phyloP scores from a whole-genome alignment of 176 grass and related monocot species.

The Juncus inflexus region DNA sequence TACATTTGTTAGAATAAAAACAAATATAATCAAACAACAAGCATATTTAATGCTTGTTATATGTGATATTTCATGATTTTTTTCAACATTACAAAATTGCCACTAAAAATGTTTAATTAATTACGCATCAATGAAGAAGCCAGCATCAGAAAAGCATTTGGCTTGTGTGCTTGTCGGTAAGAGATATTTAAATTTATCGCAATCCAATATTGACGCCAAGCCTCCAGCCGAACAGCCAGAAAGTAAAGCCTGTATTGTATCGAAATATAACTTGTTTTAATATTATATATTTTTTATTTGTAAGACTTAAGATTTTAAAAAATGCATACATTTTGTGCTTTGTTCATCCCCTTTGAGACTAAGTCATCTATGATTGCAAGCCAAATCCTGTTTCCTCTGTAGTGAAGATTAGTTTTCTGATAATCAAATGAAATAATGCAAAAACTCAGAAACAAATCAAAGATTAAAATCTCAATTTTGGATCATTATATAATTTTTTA shows the following conservation, averaged over 20 bases:
- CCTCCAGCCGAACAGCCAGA: conserved; percentile 92
- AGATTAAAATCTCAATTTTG: too few relatives aligned
- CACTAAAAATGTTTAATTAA: not conserved
- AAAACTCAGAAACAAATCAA: too few relatives aligned
- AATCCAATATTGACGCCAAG: conserved; percentile 88
- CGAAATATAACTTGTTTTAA: not conserved
- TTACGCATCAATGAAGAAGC: conserved; percentile 87
- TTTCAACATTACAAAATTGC: too few relatives aligned
- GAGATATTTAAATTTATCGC: conserved; percentile 71
- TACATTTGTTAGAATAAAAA: conserved; percentile 8
- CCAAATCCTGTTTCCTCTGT: conserved; percentile 72
- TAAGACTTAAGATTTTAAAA: too few relatives aligned
- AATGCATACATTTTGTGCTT: conserved; percentile 68
- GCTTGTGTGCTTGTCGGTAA: conserved; percentile 43
- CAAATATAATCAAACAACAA: not conserved
- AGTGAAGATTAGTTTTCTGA: conserved; percentile 62
- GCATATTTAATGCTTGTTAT: not conserved
- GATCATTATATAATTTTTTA: not conserved
- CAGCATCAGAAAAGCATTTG: conserved; percentile 96
- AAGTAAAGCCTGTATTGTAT: conserved; percentile 62
- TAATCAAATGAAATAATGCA: conserved; percentile 19
- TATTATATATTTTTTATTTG: too few relatives aligned
- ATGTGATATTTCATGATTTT: too few relatives aligned
- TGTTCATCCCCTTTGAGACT: conserved; percentile 77
- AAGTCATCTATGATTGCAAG: conserved; percentile 67